Base-by-base conservation (phyloP, 257 asterid species). In the Datura wrightii region DNA sequence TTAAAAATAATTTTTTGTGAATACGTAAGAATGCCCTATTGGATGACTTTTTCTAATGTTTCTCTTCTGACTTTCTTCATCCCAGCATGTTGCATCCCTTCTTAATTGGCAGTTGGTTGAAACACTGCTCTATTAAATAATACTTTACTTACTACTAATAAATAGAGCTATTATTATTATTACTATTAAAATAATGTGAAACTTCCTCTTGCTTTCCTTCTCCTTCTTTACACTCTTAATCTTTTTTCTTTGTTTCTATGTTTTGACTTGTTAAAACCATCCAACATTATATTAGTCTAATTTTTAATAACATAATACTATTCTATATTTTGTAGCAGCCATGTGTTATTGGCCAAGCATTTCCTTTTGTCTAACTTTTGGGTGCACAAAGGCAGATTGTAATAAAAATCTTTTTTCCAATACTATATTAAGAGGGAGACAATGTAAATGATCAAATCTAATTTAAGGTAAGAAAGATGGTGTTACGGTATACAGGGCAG, bases 31-130 rank as follows among this genome's bases (percentile, higher is more conserved):
- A 76, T 76, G 44, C 82, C 14, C 63, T 14, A 54, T 80, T 67
- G 80, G 82, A 70, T 56, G 87, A 71, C 85, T 53, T 79, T 58
- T 39, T 85, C 46, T 84, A 84, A 46, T 80, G 82, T 37, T 42
- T 10, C 42, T 69, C 79, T 41, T 83, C 85, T 83, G 81, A 48
- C 78, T 67, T 53, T 85, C 74, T 62, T 62, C 67, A 50, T 76
- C 50, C 84, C 34, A 71, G 10, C 80, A 48, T 74, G 80, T 48
- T 74, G 80, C 80, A 74, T 74, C 42, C 59, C 1, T 48, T 31
- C 31, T 50, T 24, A 24, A 24, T 24, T 74, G 44, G 60, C 81
- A 74, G 81, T 74, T 48, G 44, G 24, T 48, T 48, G 8, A 74
- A 74, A 48, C 5, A 48, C 3, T 19, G 24, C 0, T 19, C 5